A percentile compares a stretch with the other conserved stretches of the same genome.
Evolutionary conservation across 2,329 filamentous ascomycete species (phyloP).

Genomic region (Cytospora chrysosperma): DNA sequence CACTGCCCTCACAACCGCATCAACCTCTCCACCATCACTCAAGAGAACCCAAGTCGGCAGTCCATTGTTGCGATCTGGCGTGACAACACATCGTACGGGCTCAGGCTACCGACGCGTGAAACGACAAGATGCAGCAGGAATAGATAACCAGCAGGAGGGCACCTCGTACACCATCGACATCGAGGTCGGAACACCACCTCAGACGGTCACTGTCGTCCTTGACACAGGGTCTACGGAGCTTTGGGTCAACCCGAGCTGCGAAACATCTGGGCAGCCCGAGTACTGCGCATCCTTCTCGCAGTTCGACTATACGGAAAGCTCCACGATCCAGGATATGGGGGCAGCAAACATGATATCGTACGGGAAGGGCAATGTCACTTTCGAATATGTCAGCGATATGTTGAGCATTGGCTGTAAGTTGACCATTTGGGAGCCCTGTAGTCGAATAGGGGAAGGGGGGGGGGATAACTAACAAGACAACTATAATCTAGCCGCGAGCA

Average conservation of each 20-base stretch:
- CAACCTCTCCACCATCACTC: no score
- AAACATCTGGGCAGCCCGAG: constrained; percentile 32
- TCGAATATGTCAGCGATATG: constrained; percentile 47
- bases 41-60: neutral
- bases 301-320: constrained; percentile 45
- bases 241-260: constrained; percentile 54
- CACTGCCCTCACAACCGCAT: neutral
- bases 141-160: constrained; percentile 13
- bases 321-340: constrained; percentile 38
- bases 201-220: constrained; percentile 47
- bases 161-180: constrained; percentile 33
- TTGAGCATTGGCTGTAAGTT: constrained; percentile 45
- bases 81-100: constrained; percentile 3
- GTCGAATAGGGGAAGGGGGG: neutral
- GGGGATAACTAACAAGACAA: neutral
- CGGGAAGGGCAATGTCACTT: constrained; percentile 39
- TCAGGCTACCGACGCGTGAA: neutral
- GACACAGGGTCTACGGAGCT: constrained; percentile 56
- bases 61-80: constrained; percentile 1
- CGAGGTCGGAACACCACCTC: constrained; percentile 47
- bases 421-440: neutral
- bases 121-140: constrained; percentile 2
- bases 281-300: constrained; percentile 43
- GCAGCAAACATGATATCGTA: constrained; percentile 39
- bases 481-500: constrained; percentile 32